Evolutionary conservation across 768 basidiomycete genomes (phyloP), one percentile per base, ranked within the genome.

Genomic region (Panaeolus cyanescens): DNA sequence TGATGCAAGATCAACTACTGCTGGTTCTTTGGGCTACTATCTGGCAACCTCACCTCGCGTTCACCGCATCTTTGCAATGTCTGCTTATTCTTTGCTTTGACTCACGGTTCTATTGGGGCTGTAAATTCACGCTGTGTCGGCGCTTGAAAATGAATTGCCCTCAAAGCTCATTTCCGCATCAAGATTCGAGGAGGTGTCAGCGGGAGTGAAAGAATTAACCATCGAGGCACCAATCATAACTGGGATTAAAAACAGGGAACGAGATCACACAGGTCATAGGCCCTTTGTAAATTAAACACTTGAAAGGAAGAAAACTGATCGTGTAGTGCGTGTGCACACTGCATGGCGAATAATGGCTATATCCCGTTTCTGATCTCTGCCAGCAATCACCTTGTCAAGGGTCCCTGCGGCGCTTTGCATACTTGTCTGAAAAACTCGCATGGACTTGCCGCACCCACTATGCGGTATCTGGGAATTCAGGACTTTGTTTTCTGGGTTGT

Each of bases 181-280:
- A 50, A 50, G 45, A 50, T 50, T 50, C 45, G 45, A 50, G 25
- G 45, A 4, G 25, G 5, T 30, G 25, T 28, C 12, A 28, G 22
- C 30, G 7, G 3, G 22, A 50, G 45, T 28, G 45, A 50, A 50
- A 50, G 25, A 50, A 50, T 50, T 50, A 50, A 28, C 45, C 45
- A 50, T 50, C 45, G 22, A 50, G 45, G 45, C 25, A 50, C 45
- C 45, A 50, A 50, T 50, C 45, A 50, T 12, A 50, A 50, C 25
- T 28, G 13, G 12, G 25, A 28, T 28, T 28, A n/a, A 50, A 30
- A 50, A 50, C 25, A 50, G 45, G 40, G 45, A 50, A 50, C 25
- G 6, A 28, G 25, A 50, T 50, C 45, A 25, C 42, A 45, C 28
- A 25, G 30, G 9, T 15, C 22, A 50, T 25, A 50, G 45, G 45